Evolutionary conservation across 2,329 filamentous ascomycete species (phyloP).

Genomic region (Penicillium nordicum): DNA sequence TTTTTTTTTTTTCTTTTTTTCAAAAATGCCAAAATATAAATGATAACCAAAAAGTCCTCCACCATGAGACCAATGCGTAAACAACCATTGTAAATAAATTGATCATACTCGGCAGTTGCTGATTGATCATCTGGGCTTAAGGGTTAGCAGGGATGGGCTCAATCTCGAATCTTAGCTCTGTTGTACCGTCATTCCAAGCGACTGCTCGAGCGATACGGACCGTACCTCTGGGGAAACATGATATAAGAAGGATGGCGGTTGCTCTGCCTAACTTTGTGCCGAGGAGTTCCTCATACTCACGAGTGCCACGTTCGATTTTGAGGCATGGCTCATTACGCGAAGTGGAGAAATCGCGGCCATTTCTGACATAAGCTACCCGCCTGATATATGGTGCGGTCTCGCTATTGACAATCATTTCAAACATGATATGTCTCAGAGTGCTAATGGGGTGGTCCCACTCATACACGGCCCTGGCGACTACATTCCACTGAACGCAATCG

Average conservation of each 20-base stretch:
- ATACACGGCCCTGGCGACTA: background rate
- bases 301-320: background rate
- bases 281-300: background rate
- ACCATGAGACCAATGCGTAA: background rate
- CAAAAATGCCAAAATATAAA: background rate
- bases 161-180: background rate
- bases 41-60: background rate
- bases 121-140: background rate
- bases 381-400: background rate
- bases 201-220: background rate
- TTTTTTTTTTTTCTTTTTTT: too few species aligned
- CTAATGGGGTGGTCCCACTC: background rate
- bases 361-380: background rate
- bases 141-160: background rate
- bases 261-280: background rate
- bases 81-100: background rate
- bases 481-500: background rate
- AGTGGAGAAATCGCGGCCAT: background rate
- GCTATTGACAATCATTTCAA: background rate
- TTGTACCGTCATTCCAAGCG: background rate
- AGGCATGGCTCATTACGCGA: accelerated
- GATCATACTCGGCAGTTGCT: background rate
- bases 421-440: background rate
- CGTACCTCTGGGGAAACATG: background rate
- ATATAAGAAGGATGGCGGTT: background rate